A percentile compares a stretch with the other conserved stretches of the same genome.
Conservation (phyloP, 2,329 filamentous ascomycete genomes). For the Fusarium sp. region DNA sequence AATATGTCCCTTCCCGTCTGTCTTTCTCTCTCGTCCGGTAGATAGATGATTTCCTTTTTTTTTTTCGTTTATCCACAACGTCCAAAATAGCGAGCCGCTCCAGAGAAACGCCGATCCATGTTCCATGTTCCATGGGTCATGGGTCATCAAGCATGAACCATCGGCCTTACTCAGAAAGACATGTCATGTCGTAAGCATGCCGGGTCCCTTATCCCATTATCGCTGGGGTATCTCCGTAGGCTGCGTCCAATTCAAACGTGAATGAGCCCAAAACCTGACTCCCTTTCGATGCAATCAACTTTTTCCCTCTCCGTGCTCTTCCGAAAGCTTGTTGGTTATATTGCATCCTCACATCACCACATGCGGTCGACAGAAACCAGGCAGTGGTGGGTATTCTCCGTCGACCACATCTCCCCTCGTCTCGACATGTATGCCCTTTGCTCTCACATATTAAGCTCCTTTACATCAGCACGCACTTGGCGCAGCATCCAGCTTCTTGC, state of each 20-base stretch:
- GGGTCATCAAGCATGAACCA: conserved; percentile 41
- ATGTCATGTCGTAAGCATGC: conserved; percentile 30
- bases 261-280: conserved; percentile 51
- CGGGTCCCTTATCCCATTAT: conserved; percentile 30
- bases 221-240: conserved; percentile 37
- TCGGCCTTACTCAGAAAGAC: conserved; percentile 33
- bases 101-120: conserved; percentile 40
- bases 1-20: conserved; percentile 20
- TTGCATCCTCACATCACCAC: conserved; percentile 35
- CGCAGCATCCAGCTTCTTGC: conserved; percentile 79
- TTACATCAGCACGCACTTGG: conserved; percentile 90
- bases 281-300: conserved; percentile 51
- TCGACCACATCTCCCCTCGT: conserved; percentile 18
- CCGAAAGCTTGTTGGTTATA: conserved; percentile 29
- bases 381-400: conserved; percentile 19
- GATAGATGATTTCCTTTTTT: conserved; percentile 31
- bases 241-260: conserved; percentile 38
- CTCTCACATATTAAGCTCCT: conserved; percentile 16
- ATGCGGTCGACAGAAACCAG: conserved; percentile 18
- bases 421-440: conserved; percentile 24
- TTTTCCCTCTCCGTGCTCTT: conserved; percentile 33
- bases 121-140: conserved; percentile 39
- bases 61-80: conserved; percentile 42
- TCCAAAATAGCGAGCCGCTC: conserved; percentile 39
- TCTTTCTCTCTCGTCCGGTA: conserved; percentile 41